Base-by-base conservation (phyloP, 495 filamentous ascomycete species). In the Lasiosphaeria hispida region DNA sequence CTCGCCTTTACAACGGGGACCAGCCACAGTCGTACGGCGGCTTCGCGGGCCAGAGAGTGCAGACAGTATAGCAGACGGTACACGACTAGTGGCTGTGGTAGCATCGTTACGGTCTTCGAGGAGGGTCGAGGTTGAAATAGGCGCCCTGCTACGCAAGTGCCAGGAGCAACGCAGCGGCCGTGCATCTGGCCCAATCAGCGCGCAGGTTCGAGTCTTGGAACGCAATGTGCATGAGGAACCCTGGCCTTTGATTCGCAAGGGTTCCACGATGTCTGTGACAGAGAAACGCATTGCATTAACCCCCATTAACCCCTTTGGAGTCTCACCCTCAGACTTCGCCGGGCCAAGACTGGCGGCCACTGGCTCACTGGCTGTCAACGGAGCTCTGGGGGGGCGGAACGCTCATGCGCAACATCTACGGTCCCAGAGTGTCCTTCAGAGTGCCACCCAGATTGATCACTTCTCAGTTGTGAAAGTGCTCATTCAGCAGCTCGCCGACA, bases 81-180 rank as follows among this genome's bases (percentile, higher is more conserved):
- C 23, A 30, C 23, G 23, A 5, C 23, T 5, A 45, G 43, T 45
- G 43, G 43, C 43, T 45, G 37, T 10, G 23, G 17, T 17, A 13
- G 11, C 18, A n/a, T 30, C 41, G 43, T 18, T 15, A 42, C n/a
- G 36, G 9, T 43, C 6, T 10, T 11, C 34, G 44, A 18, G 30
- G 41, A 36, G 55, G 33, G 39, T 62, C 35, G 54, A 60, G 54
- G 57, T 64, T 55, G 53, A 66, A 66, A 68, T 78, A 77, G 64
- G 69, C 75, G 75, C 76, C 75, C 69, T 76, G 69, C 67, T 72
- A 75, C 69, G 66, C 69, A 67, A 52, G 65, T 72, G 65, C 66
- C 62, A 71, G 63, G 64, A 54, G 65, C 61, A 62, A 68, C 65
- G 56, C 53, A 55, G 58, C 52, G 60, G 50, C 65, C 66, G 68